Evolutionary conservation across 148 eudicot genomes (phyloP), one percentile per base, ranked within the genome.

Genomic region (Rhododendron molle): DNA sequence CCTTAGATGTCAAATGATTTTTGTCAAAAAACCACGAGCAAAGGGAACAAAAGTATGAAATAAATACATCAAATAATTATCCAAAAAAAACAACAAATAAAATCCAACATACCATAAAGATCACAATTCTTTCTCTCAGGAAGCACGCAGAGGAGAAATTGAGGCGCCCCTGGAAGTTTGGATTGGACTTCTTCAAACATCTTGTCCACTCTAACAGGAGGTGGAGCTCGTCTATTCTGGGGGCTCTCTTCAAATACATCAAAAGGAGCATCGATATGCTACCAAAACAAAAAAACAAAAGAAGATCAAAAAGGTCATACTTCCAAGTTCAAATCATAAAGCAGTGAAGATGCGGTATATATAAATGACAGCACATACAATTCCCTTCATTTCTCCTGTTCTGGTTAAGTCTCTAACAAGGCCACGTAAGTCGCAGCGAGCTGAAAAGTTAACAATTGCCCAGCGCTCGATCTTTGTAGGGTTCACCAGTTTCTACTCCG

Each of bases 71-170:
- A 13, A 30, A 13, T 14, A 14, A 14, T 0, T 14, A 30, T 1
- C 20, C 20, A 5, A 5, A 32, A 71, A 14, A 28, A 30, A 1
- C 16, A 71, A 30, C 5, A 52, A 38, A 86, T 21, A 2, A 69
- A 67, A 30, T 69, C 6, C 82, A 71, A 85, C 89, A 11, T 79
- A 96, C 99, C 99, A 71, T 96, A 96, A 46, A 96, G 87, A 84
- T 92, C 94, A 40, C 92, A 94, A 77, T 96, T 96, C 85, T 96
- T 96, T 84, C 99, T 89, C 94, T 96, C 98, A 1, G 99, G 99
- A 84, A 96, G 97, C 71, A 96, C 88, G 85, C 99, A 96, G 0
- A 96, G 89, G 60, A 96, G 91, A 80, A 96, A 96, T 83, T 93
- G 92, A 20, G 98, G 99, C 56, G 98, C 93, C 11, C 96, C 99